Conservation (phyloP, 108 stramenopile species). For the Pseudonitzschia multistriata region DNA sequence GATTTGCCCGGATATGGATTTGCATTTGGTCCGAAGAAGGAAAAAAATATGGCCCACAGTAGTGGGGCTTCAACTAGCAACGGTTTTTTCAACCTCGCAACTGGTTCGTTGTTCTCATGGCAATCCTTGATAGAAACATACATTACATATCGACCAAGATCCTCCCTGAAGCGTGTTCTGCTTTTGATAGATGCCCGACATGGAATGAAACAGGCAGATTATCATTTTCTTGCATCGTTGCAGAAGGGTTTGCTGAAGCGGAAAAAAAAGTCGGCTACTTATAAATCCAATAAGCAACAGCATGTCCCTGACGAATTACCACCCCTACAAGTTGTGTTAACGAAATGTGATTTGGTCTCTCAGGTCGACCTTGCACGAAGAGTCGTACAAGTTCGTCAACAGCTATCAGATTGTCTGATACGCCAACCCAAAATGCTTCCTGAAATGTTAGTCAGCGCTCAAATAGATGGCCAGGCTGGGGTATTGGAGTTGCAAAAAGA, state of each 20-base stretch:
- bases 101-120: conserved; percentile 36
- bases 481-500: conserved; percentile 77
- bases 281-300: too few relatives aligned
- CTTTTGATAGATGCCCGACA: conserved; percentile 80
- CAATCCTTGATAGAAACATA: conserved; percentile 65
- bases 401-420: conserved; percentile 64
- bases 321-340: conserved; percentile 80
- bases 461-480: conserved; percentile 54
- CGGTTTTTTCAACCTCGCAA: conserved; percentile 1
- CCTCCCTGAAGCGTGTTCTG: conserved; percentile 65
- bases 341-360: conserved; percentile 80
- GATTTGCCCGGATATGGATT: conserved; percentile 88
- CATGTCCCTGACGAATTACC: conserved; percentile 40
- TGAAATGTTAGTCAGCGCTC: conserved; percentile 78
- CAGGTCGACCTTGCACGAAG: conserved; percentile 74
- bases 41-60: not conserved
- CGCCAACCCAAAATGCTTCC: conserved; percentile 72
- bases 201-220: conserved; percentile 74
- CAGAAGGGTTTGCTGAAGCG: conserved; percentile 32
- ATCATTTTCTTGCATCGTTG: conserved; percentile 56
- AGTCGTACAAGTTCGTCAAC: conserved; percentile 54
- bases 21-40: conserved; percentile 63
- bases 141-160: conserved; percentile 50
- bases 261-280: not conserved
- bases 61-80: not conserved